Base-by-base conservation (phyloP, 2,329 filamentous ascomycete genomes). In the Scedosporium boydii region DNA sequence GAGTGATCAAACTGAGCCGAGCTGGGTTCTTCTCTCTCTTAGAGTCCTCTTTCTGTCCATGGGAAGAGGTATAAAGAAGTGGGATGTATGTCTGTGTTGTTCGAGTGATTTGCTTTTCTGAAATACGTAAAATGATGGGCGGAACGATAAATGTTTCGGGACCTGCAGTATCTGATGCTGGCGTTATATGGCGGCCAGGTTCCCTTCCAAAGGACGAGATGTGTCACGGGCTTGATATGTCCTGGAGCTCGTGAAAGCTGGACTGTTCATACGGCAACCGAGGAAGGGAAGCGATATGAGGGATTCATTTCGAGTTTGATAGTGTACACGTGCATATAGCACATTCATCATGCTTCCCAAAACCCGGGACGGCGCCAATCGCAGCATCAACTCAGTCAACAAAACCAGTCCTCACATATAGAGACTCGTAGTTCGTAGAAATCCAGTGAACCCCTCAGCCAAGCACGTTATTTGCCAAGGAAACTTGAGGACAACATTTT, bases 401-500 rank as follows among this genome's bases (percentile, higher is more conserved):
- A 48, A 48, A 38, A 14, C 10, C 34, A 38, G 34, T 38, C 34
- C 34, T 38, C 10, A 38, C 34, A 38, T 38, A 34, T 5, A 6
- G 34, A 38, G 9, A 14, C 10, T 38, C 34, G 10, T 38, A 38
- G 10, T 38, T 38, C 34, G 34, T 12, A 38, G 10, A 38, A 9
- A 38, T 38, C 34, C 34, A 34, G 10, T 2, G 34, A 38, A 14
- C 14, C 7, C 29, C 42, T 67, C 69, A 74, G 63, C 70, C 76
- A 44, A 83, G 66, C 5, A 83, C 80, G 64, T 82, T 78, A 44
- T 81, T 77, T 58, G 80, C 81, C 71, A 82, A 69, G 6, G 80
- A 80, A 12, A 82, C 81, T 81, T 63, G 44, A 57, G 61, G 18
- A 46, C 38, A 18, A 18, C 21, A 38, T 63, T n/a, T 27, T 23